Conservation (phyloP, 352 stramenopile species). For the Globisporangium radiosum region DNA sequence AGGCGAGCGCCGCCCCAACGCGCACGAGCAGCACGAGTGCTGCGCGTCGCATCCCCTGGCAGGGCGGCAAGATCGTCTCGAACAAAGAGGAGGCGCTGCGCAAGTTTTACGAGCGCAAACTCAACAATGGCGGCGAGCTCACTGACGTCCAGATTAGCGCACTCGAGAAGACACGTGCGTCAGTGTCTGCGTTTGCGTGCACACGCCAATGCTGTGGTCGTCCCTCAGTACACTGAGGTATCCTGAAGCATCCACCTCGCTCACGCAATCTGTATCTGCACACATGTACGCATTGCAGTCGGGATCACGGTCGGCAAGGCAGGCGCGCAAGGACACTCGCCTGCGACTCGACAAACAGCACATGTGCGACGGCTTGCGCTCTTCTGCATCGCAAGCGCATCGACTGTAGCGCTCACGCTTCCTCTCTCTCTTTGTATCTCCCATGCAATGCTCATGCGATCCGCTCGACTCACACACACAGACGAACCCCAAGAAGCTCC, state of each 20-base stretch:
- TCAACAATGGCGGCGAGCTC: conserved; percentile 33
- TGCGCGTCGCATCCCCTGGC: conserved; percentile 56
- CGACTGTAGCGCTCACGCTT: too few relatives aligned
- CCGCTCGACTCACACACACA: neutral
- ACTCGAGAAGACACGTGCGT: conserved; percentile 41
- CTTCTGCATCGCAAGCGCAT: neutral
- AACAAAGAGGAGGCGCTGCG: conserved; percentile 84
- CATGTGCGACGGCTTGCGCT: conserved; percentile 6
- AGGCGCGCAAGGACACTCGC: neutral
- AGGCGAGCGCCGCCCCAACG: conserved; percentile 30
- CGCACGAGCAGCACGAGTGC: conserved; percentile 10
- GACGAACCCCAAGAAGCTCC: conserved; percentile 37
- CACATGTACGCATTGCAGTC: conserved; percentile 9
- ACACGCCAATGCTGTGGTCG: neutral
- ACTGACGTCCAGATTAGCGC: conserved; percentile 41
- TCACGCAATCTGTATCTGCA: neutral
- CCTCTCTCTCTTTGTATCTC: too few relatives aligned
- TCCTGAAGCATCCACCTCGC: neutral
- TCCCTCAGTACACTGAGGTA: too few relatives aligned
- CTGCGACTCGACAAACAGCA: neutral
- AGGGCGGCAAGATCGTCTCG: conserved; percentile 71
- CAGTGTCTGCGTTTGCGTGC: neutral
- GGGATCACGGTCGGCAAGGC: conserved; percentile 15
- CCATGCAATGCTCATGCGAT: neutral
- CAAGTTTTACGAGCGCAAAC: conserved; percentile 82